Conservation (phyloP, 2,329 filamentous ascomycete genomes). For the Penicillium paneum region DNA sequence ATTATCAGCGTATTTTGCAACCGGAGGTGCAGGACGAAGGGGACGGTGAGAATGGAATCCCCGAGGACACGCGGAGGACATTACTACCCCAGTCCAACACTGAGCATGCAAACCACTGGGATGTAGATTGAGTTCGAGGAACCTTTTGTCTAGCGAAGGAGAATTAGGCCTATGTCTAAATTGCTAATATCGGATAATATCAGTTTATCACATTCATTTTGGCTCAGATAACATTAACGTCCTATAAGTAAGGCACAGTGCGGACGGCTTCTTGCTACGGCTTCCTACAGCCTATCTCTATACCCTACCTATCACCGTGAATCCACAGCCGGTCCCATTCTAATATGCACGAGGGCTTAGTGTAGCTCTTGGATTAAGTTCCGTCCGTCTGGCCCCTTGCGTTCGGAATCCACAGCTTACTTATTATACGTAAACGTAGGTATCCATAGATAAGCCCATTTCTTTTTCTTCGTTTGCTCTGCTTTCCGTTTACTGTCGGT, state of each 20-base stretch:
- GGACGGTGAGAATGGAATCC: neutral
- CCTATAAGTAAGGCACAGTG: too few relatives aligned
- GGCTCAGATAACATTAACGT: neutral
- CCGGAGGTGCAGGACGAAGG: slow-evolving; percentile 4
- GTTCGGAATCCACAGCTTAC: neutral
- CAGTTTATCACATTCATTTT: too few relatives aligned
- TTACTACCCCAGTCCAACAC: slow-evolving; percentile 5
- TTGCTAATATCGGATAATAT: neutral
- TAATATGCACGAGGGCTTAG: neutral
- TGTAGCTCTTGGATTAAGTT: too few relatives aligned
- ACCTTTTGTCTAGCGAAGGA: neutral
- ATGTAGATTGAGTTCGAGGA: slow-evolving; percentile 5
- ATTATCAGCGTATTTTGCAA: slow-evolving; percentile 11
- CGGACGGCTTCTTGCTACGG: too few relatives aligned
- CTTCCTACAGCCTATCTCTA: neutral
- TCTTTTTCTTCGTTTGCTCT: neutral
- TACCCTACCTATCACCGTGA: neutral
- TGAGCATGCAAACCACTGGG: slow-evolving; percentile 3
- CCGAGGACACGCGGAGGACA: neutral
- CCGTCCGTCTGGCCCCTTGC: neutral
- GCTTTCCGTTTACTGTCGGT: neutral
- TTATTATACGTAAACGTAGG: too few relatives aligned
- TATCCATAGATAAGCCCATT: too few relatives aligned
- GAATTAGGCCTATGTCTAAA: neutral
- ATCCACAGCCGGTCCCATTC: neutral